phyloP scores from a whole-genome alignment of 169 alveolate species.

The Cryptosporidium sp. region DNA sequence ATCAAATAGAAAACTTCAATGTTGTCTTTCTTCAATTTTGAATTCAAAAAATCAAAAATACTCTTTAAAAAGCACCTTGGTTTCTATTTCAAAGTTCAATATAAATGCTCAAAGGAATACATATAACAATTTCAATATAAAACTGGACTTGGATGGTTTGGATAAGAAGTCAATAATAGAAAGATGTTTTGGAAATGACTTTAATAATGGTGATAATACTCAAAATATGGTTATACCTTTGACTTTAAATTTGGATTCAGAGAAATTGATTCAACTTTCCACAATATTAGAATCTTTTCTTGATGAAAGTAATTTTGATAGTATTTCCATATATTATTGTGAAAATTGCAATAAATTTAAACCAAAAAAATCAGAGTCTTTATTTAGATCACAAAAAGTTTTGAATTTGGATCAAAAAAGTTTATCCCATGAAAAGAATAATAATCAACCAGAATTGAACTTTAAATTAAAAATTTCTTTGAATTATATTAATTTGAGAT shows the following conservation, averaged over 20 bases:
- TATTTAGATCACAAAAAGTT: background rate
- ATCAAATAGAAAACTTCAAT: background rate
- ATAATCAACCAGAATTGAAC: background rate
- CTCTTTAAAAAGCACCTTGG: background rate
- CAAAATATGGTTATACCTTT: background rate
- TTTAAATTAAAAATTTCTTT: background rate
- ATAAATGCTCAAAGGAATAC: background rate
- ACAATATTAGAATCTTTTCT: constrained; percentile 10
- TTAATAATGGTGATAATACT: background rate
- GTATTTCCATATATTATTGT: constrained; percentile 7
- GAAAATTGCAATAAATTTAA: background rate
- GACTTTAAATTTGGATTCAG: constrained; percentile 29
- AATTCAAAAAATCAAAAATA: background rate
- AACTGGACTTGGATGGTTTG: constrained; percentile 1
- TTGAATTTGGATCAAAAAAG: background rate
- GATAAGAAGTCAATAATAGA: constrained; percentile 2
- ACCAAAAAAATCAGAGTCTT: background rate
- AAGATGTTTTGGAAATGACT: background rate
- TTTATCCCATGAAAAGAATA: background rate
- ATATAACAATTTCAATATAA: background rate
- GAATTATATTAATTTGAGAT: constrained; percentile 20
- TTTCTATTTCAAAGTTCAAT: background rate
- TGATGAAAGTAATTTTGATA: background rate
- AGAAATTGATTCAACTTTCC: background rate
- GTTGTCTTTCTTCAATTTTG: too few relatives aligned